Percentiles rank a stretch among this genome's conserved stretches.
phyloP scores from a whole-genome alignment of 2,329 filamentous ascomycete species.

The Aspergillus calidoustus region DNA sequence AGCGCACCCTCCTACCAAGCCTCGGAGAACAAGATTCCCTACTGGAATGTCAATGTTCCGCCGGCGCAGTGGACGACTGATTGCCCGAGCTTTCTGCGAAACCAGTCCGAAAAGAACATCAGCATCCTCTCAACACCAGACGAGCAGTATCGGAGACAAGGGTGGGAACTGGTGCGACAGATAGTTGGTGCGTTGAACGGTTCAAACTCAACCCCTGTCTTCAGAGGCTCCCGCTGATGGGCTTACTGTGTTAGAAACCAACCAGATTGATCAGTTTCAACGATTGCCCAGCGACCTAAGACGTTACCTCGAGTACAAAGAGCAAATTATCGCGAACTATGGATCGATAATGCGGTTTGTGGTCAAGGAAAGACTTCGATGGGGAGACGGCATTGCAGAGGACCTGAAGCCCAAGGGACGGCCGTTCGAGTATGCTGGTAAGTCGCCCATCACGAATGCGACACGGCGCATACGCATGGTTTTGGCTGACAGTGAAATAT shows the following conservation, averaged over 20 bases:
- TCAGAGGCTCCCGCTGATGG: not conserved
- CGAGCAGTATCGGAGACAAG: constrained; percentile 62
- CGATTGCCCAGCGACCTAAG: constrained; percentile 76
- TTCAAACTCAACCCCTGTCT: not conserved
- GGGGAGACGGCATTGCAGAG: constrained; percentile 57
- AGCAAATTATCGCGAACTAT: constrained; percentile 66
- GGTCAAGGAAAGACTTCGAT: constrained; percentile 69
- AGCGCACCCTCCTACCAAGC: constrained; percentile 19
- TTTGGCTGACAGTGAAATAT: constrained; percentile 5
- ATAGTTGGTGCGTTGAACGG: constrained; percentile 57
- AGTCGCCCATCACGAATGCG: not conserved
- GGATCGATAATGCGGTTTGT: constrained; percentile 82
- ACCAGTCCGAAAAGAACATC: constrained; percentile 69
- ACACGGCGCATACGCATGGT: not conserved
- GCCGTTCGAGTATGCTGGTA: constrained; percentile 44
- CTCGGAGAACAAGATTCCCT: constrained; percentile 54
- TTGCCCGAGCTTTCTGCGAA: constrained; percentile 73
- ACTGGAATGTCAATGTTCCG: constrained; percentile 84
- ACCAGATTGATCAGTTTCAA: constrained; percentile 76
- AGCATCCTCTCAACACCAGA: constrained; percentile 74
- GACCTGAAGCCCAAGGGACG: constrained; percentile 35
- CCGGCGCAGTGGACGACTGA: constrained; percentile 61
- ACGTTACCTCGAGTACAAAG: constrained; percentile 74
- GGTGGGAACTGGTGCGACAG: constrained; percentile 71
- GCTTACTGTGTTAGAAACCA: constrained; percentile 51